These are phyloP conservation scores for Aspergillus texensis DNA, from an alignment of 2,329 filamentous ascomycete genomes.

Conservation along the genomic window DNA sequence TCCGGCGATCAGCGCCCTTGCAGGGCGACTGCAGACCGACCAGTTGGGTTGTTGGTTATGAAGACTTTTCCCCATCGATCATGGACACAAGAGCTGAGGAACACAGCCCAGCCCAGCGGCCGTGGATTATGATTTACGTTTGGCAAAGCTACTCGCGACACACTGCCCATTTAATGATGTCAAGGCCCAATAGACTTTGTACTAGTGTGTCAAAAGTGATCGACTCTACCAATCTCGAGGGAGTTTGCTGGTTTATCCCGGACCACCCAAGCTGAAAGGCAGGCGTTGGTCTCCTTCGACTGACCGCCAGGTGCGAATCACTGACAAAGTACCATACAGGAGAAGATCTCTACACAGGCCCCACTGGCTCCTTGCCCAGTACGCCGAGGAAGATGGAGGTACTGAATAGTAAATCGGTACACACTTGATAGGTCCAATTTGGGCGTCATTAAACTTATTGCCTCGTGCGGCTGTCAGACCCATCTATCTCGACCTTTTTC, in stretches of 20 bases:
- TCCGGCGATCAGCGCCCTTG: constrained; percentile 3
- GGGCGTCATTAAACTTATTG: neutral
- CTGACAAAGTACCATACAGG: no score
- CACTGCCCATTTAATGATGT: neutral
- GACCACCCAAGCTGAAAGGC: no score
- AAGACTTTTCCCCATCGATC: neutral
- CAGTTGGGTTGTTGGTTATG: neutral
- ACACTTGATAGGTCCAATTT: neutral
- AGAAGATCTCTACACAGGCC: no score
- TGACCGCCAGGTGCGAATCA: no score
- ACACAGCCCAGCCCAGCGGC: no score
- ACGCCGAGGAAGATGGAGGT: no score
- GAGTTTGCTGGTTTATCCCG: no score
- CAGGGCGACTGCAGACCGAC: neutral
- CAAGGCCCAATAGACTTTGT: neutral
- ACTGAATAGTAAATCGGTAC: no score
- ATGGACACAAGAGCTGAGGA: neutral
- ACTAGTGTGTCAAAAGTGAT: neutral
- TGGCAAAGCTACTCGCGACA: no score
- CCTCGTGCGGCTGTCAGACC: neutral
- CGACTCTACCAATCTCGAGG: neutral
- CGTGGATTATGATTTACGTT: neutral
- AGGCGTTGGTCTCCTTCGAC: no score
- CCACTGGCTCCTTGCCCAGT: no score
- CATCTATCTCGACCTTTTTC: no score